These are phyloP conservation scores for Trichoderma sp. DNA, from an alignment of 2,329 filamentous ascomycete species.

Conservation along the genomic window DNA sequence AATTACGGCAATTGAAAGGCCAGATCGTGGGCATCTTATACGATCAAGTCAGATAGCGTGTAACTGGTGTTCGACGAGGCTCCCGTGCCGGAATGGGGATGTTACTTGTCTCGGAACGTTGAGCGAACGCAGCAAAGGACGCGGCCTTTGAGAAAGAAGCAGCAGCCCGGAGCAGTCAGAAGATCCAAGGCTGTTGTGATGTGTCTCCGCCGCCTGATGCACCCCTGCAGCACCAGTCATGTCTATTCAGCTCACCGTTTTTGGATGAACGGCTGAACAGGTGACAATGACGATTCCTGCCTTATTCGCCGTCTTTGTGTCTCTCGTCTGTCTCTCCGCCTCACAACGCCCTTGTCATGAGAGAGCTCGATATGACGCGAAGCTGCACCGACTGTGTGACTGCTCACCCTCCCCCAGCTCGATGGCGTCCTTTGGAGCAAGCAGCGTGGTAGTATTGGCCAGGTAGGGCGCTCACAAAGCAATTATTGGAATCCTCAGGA, in stretches of 20 bases:
- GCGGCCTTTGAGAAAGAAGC: slow-evolving; percentile 1
- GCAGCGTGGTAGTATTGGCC: slow-evolving; percentile 20
- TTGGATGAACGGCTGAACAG: slow-evolving; percentile 12
- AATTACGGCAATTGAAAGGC: background rate
- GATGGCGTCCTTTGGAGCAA: background rate
- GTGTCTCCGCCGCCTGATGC: slow-evolving; percentile 26
- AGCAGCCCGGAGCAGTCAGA: slow-evolving; percentile 14
- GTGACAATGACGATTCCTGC: slow-evolving; percentile 18
- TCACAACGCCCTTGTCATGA: slow-evolving; percentile 15
- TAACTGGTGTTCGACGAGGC: slow-evolving; percentile 8
- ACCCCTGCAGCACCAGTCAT: slow-evolving; percentile 24
- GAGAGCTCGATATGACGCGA: background rate
- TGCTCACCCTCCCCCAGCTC: slow-evolving; percentile 7
- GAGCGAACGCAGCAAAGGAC: background rate
- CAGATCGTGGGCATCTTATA: slow-evolving; percentile 27
- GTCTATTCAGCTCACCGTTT: slow-evolving; percentile 19
- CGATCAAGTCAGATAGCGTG: slow-evolving; percentile 10
- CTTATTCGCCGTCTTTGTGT: background rate
- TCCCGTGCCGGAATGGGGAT: slow-evolving; percentile 2
- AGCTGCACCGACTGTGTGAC: slow-evolving; percentile 13
- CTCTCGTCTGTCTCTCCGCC: slow-evolving; percentile 10
- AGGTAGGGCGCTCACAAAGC: slow-evolving; percentile 7
- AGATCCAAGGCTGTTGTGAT: slow-evolving; percentile 23
- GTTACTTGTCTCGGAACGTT: background rate
- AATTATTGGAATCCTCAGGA: slow-evolving; percentile 27